Conservation (phyloP, 208 protist species). For the Acanthamoeba triangularis region DNA sequence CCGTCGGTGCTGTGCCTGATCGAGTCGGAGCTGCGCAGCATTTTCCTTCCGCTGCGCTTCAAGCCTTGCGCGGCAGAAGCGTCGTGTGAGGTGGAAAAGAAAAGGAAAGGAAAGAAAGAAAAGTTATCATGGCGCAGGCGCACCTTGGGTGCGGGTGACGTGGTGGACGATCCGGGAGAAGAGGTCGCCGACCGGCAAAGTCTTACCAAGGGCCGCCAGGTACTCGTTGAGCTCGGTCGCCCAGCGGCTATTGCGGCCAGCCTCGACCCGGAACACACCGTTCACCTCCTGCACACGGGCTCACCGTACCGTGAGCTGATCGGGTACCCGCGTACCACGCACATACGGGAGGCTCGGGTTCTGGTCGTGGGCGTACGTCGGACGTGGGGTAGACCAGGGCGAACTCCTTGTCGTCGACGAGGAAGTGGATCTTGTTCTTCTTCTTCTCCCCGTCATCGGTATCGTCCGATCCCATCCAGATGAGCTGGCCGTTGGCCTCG, state of each 20-base stretch:
- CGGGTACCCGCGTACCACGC: not conserved
- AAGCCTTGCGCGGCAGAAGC: not conserved
- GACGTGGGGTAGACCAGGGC: not conserved
- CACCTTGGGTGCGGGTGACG: not conserved
- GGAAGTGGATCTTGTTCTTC: not conserved
- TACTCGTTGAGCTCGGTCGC: not conserved
- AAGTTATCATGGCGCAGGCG: not conserved
- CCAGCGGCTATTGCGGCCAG: not conserved
- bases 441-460: not conserved
- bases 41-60: not conserved
- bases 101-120: no score
- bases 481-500: constrained; percentile 5
- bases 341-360: not conserved
- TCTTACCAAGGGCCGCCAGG: not conserved
- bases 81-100: not conserved
- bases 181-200: not conserved
- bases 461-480: not conserved
- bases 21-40: constrained; percentile 3
- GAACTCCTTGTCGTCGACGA: not conserved
- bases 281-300: not conserved
- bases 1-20: not conserved
- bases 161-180: not conserved
- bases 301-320: not conserved
- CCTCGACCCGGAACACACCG: not conserved
- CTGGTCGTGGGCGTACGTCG: not conserved